A percentile compares a stretch with the other conserved stretches of the same genome.
phyloP scores from a whole-genome alignment of 495 filamentous ascomycete genomes.

The Podospora pseudoanserina region DNA sequence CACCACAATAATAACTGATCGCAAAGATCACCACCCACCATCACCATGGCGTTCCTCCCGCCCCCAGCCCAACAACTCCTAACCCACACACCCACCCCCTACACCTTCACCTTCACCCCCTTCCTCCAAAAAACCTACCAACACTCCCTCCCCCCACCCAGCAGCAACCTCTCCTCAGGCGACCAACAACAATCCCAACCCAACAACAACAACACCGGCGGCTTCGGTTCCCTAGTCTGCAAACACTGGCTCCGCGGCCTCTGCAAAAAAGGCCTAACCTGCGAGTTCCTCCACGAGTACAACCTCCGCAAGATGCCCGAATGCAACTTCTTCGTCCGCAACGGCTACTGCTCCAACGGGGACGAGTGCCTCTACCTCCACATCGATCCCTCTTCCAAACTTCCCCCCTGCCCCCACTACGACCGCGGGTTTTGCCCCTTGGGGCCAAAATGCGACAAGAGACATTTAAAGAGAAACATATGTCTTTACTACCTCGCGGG shows the following conservation, averaged over 20 bases:
- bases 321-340: constrained; percentile 85
- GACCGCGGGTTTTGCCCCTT: constrained; percentile 93
- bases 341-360: constrained; percentile 90
- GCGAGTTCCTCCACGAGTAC: constrained; percentile 97
- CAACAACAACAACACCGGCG: constrained; percentile 25
- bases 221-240: constrained; percentile 75
- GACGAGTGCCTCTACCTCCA: constrained; percentile 97
- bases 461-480: constrained; percentile 71
- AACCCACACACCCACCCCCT: constrained; percentile 51
- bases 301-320: constrained; percentile 97
- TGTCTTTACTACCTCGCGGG: constrained; percentile 89
- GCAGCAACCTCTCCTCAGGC: constrained; percentile 24
- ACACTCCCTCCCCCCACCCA: constrained; percentile 67
- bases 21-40: constrained; percentile 8
- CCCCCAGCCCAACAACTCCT: constrained; percentile 46
- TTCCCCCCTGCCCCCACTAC: constrained; percentile 90
- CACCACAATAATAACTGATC: neutral
- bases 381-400: constrained; percentile 73
- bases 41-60: constrained; percentile 18
- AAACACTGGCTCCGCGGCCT: constrained; percentile 98
- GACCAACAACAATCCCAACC: constrained; percentile 14
- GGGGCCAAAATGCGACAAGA: constrained; percentile 79
- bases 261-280: constrained; percentile 93
- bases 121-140: constrained; percentile 73
- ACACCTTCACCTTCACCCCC: constrained; percentile 69